These are phyloP conservation scores for Suhomyces anneliseae DNA, from an alignment of 1,139 yeast species.

Conservation along the genomic window DNA sequence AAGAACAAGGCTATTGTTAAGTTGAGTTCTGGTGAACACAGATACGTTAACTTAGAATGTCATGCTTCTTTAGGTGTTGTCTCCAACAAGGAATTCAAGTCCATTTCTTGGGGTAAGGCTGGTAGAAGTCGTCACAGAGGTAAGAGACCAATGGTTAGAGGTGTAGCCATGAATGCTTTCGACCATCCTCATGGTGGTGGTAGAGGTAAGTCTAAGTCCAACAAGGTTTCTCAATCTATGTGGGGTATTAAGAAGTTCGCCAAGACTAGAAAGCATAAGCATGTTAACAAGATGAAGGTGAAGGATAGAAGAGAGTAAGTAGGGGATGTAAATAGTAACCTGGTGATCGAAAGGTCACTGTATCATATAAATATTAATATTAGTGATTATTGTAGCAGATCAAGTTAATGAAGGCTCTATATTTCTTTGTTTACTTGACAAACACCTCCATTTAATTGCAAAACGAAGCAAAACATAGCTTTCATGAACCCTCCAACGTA, in stretches of 20 bases:
- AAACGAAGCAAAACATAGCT: conserved; percentile 1
- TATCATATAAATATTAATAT: neutral
- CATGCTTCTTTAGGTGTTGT: conserved; percentile 95
- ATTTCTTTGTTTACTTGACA: neutral
- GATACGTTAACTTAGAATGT: conserved; percentile 81
- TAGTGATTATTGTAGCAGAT: neutral
- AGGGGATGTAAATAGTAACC: conserved; percentile 9
- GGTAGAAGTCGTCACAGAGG: conserved; percentile 94
- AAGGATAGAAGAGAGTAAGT: conserved; percentile 58
- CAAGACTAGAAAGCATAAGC: conserved; percentile 90
- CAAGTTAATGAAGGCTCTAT: neutral
- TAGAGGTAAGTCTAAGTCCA: conserved; percentile 98
- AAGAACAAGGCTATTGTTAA: conserved; percentile 73
- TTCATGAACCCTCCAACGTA: neutral
- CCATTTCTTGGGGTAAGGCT: conserved; percentile 91
- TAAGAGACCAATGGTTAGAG: conserved; percentile 93
- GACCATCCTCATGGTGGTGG: conserved; percentile 99
- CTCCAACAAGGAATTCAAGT: conserved; percentile 93
- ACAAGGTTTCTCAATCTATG: conserved; percentile 89
- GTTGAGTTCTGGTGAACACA: conserved; percentile 89
- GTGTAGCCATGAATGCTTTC: conserved; percentile 96
- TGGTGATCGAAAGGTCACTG: neutral
- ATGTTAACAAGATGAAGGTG: conserved; percentile 78
- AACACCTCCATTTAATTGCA: neutral
- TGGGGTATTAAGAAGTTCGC: conserved; percentile 97